Percentiles rank a stretch among this genome's conserved stretches.
Conservation (phyloP, 2,329 filamentous ascomycete genomes). For the Stagonosporopsis cucurbitacearum region DNA sequence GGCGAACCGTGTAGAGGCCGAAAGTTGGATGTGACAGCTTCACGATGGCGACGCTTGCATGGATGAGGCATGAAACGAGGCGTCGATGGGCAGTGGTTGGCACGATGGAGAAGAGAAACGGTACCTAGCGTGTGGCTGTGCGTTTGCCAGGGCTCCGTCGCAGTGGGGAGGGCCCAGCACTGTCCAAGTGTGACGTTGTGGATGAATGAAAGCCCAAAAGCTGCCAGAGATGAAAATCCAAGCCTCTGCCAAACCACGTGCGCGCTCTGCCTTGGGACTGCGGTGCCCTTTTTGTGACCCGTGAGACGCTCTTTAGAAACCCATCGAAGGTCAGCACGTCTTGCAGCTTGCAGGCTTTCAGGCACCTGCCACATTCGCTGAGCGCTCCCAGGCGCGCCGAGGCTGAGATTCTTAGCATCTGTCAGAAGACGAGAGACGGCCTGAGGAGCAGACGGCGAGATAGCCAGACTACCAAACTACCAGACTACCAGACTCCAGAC, state of each 20-base stretch:
- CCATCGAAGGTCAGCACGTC: neutral
- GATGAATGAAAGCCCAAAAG: constrained; percentile 21
- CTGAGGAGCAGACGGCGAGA: too few species aligned
- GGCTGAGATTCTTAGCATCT: constrained; percentile 29
- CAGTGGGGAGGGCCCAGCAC: constrained; percentile 13
- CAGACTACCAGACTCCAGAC: too few species aligned
- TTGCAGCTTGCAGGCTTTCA: neutral
- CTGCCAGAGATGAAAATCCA: constrained; percentile 7
- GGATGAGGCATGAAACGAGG: constrained; percentile 20
- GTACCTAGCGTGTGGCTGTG: constrained; percentile 22
- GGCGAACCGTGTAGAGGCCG: constrained; percentile 20
- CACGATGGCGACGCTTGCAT: constrained; percentile 13
- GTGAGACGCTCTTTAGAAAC: constrained; percentile 14
- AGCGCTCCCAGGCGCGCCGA: constrained; percentile 35
- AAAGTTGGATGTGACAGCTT: constrained; percentile 22
- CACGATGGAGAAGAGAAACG: neutral
- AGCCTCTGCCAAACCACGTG: constrained; percentile 15
- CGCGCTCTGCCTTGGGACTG: constrained; percentile 1
- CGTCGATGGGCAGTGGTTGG: constrained; percentile 21
- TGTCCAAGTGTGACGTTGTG: constrained; percentile 18
- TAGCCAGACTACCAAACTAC: too few species aligned
- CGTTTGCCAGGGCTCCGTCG: constrained; percentile 4
- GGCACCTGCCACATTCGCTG: constrained; percentile 21
- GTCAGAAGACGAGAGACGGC: constrained; percentile 18
- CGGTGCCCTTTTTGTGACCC: constrained; percentile 4